Evolutionary conservation across 1,284 basidiomycete species (phyloP), one percentile per base, ranked within the genome.

Genomic region (Cryptococcus floricola): DNA sequence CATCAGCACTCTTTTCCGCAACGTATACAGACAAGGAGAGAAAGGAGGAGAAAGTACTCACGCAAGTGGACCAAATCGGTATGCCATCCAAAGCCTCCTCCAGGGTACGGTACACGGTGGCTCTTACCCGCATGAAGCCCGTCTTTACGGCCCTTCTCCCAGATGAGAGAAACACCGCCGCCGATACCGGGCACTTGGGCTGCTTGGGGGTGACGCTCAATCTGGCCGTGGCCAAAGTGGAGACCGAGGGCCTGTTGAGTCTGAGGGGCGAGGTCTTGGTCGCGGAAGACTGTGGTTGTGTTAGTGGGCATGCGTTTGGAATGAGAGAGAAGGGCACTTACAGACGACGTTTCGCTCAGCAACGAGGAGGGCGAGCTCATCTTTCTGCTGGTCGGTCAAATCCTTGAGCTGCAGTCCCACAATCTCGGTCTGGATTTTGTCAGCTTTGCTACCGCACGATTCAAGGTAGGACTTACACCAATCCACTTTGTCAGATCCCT

Each of bases 161-260:
- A 66, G 56, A 63, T 64, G n/a, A 67, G 44, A 6, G 57, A 54
- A 10, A 52, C 42, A 16, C 56, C 58, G 19, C 54, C 63, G 23
- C 64, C 63, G 8, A 59, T 18, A 18, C 57, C 59, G 2, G 62
- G 62, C 5, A 62, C 63, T 53, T 68, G 61, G 47, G 63, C 60
- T 87, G 71, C 64, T 88, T 88, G 18, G 83, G 81, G 72, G 81
- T 87, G 73, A 87, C 87, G 66, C 85, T 88, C 54, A 52, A 70
- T 63, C 53, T 68, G 62, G 18, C 68, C 65, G 25, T 64, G 56
- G 18, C 69, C 70, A 31, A 70, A 61, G 60, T 71, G 70, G 3
- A 64, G 44, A 42, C 70, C 70, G n/a, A 71, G 63, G 18, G 62
- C 62, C n/a, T 60, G 59, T 53, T 69, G 67, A 38, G 62, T 42